Evolutionary conservation across 257 asterid species (phyloP).

Genomic region (Solanum medicagineum): DNA sequence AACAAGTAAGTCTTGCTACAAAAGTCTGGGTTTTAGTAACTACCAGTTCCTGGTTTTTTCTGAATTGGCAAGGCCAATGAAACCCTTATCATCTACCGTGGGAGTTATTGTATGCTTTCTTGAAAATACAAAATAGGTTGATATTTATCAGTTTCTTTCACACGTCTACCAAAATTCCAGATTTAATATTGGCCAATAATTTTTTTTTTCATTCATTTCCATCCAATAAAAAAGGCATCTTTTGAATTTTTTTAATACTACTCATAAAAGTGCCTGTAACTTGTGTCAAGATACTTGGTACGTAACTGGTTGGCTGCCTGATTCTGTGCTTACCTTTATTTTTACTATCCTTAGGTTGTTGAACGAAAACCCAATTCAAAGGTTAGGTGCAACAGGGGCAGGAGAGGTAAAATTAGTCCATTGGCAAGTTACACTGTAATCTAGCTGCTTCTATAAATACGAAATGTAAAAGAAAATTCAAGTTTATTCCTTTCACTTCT

Average conservation of each 20-base stretch:
- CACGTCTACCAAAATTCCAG: too few relatives aligned
- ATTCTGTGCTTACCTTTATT: slow-evolving; percentile 1
- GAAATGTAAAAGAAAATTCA: neutral
- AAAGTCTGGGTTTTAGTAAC: neutral
- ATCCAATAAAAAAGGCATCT: too few relatives aligned
- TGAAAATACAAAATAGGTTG: neutral
- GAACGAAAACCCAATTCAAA: slow-evolving; percentile 76
- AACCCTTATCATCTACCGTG: neutral
- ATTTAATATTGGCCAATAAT: too few relatives aligned
- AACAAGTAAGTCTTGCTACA: slow-evolving; percentile 54
- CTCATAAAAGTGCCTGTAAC: neutral
- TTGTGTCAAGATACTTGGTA: neutral
- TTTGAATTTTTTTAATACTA: neutral
- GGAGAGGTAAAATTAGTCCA: slow-evolving; percentile 43
- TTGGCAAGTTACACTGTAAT: neutral
- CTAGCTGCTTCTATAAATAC: neutral
- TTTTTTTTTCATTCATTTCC: too few relatives aligned
- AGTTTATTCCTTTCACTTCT: slow-evolving; percentile 1
- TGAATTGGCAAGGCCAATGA: neutral
- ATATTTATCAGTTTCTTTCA: neutral
- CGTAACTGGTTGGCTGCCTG: neutral
- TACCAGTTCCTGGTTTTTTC: neutral
- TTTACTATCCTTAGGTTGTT: slow-evolving; percentile 48
- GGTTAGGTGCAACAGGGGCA: slow-evolving; percentile 89
- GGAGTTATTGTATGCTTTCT: neutral